Percentiles rank a stretch among this genome's conserved stretches.
Evolutionary conservation across 306 rosid genomes (phyloP).

Genomic region (Fragaria ananassa): DNA sequence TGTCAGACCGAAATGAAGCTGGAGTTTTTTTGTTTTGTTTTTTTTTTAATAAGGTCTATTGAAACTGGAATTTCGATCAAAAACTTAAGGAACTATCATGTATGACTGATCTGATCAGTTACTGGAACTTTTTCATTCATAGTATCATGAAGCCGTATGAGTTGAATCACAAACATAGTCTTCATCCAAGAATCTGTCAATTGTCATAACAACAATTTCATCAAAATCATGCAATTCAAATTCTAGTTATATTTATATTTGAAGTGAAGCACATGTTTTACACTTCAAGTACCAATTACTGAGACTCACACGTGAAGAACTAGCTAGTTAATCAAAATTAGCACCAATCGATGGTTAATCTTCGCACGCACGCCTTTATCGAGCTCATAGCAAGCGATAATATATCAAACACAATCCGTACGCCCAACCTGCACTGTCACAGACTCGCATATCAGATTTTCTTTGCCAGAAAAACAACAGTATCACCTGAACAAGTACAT

Average conservation of each 20-base stretch:
- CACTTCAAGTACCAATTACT: not conserved
- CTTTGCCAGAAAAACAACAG: conserved; percentile 7
- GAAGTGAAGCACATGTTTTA: not conserved
- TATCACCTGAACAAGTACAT: not conserved
- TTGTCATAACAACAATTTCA: not conserved
- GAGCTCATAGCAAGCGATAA: conserved; percentile 16
- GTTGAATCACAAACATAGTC: no score
- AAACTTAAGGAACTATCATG: no score
- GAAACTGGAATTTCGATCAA: no score
- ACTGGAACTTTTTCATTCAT: no score
- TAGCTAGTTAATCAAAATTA: not conserved
- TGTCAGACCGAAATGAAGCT: no score
- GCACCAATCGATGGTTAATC: conserved; percentile 30
- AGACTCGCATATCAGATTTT: not conserved
- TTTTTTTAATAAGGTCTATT: no score
- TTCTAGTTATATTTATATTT: not conserved
- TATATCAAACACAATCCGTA: conserved; percentile 23
- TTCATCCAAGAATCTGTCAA: no score
- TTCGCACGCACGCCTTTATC: conserved; percentile 41
- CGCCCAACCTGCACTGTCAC: conserved; percentile 3
- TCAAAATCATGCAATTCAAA: not conserved
- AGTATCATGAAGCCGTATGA: no score
- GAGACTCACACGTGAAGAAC: conserved; percentile 14
- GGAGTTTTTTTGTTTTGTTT: no score
- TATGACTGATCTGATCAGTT: no score